Evolutionary conservation across 2,329 filamentous ascomycete species (phyloP).

Genomic region (Trichoderma sp.): DNA sequence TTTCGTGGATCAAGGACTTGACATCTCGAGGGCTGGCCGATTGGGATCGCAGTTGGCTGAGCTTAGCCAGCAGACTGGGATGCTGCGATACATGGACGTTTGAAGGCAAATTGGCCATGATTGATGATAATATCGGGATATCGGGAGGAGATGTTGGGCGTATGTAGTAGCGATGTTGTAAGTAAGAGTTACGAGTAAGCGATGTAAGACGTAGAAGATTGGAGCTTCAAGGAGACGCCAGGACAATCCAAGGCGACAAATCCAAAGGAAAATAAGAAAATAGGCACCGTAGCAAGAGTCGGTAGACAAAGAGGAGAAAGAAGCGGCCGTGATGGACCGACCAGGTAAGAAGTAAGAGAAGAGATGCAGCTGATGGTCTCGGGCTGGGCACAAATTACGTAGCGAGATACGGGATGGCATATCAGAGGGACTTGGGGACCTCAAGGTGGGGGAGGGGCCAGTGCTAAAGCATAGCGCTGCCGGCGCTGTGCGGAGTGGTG

Average conservation of each 20-base stretch:
- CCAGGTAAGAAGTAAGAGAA: not conserved
- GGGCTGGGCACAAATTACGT: slow-evolving; percentile 18
- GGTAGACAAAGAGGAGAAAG: not conserved
- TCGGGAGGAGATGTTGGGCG: not conserved
- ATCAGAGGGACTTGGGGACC: not conserved
- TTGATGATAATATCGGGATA: not conserved
- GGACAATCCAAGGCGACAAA: not conserved
- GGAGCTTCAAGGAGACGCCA: not conserved
- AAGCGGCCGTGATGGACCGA: not conserved
- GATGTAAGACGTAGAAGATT: not conserved
- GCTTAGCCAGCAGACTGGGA: slow-evolving; percentile 82
- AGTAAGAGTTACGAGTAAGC: not conserved
- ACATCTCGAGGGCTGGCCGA: slow-evolving; percentile 70
- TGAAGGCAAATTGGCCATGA: slow-evolving; percentile 46
- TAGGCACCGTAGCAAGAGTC: not conserved
- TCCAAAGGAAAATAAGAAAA: not conserved
- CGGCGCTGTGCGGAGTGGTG: not conserved
- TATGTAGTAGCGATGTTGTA: not conserved
- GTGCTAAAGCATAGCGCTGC: not conserved
- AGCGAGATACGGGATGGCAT: not conserved
- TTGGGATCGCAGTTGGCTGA: slow-evolving; percentile 81
- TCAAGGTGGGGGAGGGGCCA: slow-evolving; percentile 14
- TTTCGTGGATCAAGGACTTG: slow-evolving; percentile 80
- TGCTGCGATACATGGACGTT: slow-evolving; percentile 79
- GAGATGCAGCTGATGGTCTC: not conserved